phyloP scores from a whole-genome alignment of 2,329 filamentous ascomycete species.

The Pseudocercospora pini-densiflorae region DNA sequence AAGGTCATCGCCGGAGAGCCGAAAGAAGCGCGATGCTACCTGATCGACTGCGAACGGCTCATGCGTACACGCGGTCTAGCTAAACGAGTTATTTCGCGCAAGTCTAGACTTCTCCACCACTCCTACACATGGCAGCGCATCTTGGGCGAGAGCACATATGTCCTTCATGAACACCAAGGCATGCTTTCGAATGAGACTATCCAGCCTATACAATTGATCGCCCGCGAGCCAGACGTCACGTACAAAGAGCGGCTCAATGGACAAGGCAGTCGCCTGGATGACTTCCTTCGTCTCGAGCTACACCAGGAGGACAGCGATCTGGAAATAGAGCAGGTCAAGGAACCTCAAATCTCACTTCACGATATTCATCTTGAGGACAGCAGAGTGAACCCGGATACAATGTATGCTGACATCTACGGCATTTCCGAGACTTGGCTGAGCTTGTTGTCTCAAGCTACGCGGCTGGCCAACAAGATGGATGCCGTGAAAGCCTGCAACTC shows the following conservation, averaged over 20 bases:
- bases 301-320: constrained; percentile 44
- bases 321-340: constrained; percentile 46
- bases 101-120: constrained; percentile 46
- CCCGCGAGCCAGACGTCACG: background rate
- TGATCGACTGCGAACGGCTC: constrained; percentile 46
- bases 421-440: constrained; percentile 52
- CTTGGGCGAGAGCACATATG: constrained; percentile 33
- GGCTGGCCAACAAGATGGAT: constrained; percentile 41
- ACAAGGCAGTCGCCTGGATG: constrained; percentile 39
- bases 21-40: constrained; percentile 41
- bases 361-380: constrained; percentile 49
- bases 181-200: background rate
- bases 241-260: background rate
- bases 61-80: constrained; percentile 43
- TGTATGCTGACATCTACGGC: constrained; percentile 49
- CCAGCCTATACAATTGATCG: background rate
- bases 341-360: constrained; percentile 36
- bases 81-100: constrained; percentile 43
- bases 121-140: constrained; percentile 44
- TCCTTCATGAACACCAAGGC: constrained; percentile 31
- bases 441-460: constrained; percentile 50
- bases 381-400: constrained; percentile 40
- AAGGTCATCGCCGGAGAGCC: constrained; percentile 30
- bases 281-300: constrained; percentile 46
- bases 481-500: constrained; percentile 8